These are phyloP conservation scores for Talaromyces ruber DNA, from an alignment of 495 filamentous ascomycete genomes.

Conservation along the genomic window DNA sequence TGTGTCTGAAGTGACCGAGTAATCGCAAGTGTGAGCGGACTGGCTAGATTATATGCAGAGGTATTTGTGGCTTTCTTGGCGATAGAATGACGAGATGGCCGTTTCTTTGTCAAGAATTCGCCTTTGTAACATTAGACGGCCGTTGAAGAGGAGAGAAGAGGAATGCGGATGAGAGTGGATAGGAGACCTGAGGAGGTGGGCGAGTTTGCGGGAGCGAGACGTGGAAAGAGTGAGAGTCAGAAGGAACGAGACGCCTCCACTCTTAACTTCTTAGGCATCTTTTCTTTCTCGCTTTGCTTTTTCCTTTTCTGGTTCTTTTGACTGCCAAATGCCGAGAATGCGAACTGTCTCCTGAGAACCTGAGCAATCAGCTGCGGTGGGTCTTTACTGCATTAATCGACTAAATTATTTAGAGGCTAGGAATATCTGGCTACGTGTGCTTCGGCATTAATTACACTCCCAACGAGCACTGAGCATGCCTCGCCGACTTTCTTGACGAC, in stretches of 20 bases:
- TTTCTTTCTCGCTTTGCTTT: neutral
- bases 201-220: too few relatives aligned
- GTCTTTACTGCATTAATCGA: neutral
- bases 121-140: neutral
- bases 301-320: neutral
- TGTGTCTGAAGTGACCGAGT: neutral
- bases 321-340: neutral
- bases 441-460: neutral
- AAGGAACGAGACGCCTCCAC: neutral
- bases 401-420: neutral
- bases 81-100: neutral
- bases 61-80: neutral
- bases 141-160: conserved; percentile 1
- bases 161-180: conserved; percentile 2
- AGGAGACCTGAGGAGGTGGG: neutral
- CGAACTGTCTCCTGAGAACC: neutral
- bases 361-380: neutral
- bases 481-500: neutral
- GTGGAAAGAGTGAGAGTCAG: neutral
- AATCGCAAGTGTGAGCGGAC: neutral
- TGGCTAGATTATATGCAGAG: neutral
- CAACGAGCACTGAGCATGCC: neutral
- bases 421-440: neutral
- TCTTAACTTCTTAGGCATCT: neutral
- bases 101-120: neutral